phyloP scores from a whole-genome alignment of 768 basidiomycete species.

The Mycena alexandri region DNA sequence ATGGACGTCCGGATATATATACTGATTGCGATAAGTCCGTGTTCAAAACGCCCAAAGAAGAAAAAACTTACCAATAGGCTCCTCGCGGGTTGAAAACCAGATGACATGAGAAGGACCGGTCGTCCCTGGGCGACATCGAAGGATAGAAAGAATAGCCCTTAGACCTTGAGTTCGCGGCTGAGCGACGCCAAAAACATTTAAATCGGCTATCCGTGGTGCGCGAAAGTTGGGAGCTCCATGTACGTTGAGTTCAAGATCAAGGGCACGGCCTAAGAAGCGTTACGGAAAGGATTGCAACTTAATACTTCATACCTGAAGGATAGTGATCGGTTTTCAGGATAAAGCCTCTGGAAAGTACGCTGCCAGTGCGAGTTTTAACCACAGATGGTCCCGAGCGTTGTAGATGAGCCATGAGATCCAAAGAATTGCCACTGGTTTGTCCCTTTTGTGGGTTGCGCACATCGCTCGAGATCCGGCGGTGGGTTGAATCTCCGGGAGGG shows the following conservation, averaged over 20 bases:
- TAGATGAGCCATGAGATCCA: constrained; percentile 74
- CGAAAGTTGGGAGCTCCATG: constrained; percentile 98
- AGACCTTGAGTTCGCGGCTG: constrained; percentile 95
- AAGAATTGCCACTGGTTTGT: constrained; percentile 42
- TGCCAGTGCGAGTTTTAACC: constrained; percentile 86
- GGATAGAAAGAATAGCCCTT: constrained; percentile 87
- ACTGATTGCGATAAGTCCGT: constrained; percentile 54
- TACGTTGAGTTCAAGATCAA: constrained; percentile 91
- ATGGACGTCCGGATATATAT: constrained; percentile 92
- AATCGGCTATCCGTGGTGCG: constrained; percentile 78
- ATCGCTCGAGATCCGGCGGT: constrained; percentile 32
- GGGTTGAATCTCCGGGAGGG: constrained; percentile 34
- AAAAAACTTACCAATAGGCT: constrained; percentile 81
- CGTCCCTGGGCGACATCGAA: constrained; percentile 79
- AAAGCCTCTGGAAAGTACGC: constrained; percentile 88
- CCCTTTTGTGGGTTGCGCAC: constrained; percentile 18
- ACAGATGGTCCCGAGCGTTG: constrained; percentile 78
- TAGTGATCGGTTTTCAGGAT: constrained; percentile 96
- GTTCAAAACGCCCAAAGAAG: not conserved
- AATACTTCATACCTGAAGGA: constrained; percentile 68
- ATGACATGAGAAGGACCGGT: constrained; percentile 80
- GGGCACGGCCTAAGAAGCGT: constrained; percentile 75
- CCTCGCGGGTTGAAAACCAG: constrained; percentile 98
- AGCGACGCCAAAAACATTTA: constrained; percentile 96
- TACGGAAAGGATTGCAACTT: constrained; percentile 9